A percentile compares a stretch with the other conserved stretches of the same genome.
These are phyloP conservation scores for Podospora tetraspora DNA, from an alignment of 495 filamentous ascomycete species.

Conservation along the genomic window DNA sequence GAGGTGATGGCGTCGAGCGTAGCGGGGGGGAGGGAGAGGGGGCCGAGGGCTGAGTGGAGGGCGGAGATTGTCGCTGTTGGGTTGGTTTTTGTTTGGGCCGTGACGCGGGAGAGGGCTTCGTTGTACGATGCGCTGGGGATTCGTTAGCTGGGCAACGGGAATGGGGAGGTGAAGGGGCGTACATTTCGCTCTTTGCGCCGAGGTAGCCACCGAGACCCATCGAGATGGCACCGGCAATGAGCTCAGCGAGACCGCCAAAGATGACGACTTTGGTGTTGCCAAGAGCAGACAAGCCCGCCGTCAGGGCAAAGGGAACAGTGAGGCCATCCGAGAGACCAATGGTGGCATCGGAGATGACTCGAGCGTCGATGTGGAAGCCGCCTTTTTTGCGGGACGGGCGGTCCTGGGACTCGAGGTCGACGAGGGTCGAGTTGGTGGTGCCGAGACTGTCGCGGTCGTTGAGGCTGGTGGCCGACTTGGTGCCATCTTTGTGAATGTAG, in stretches of 20 bases:
- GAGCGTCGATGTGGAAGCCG: constrained; percentile 19
- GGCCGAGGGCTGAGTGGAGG: constrained; percentile 4
- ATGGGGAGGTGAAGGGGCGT: background rate
- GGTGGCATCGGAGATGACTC: constrained; percentile 43
- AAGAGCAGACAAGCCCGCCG: constrained; percentile 51
- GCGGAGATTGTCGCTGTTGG: background rate
- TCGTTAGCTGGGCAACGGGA: background rate
- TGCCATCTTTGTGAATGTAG: background rate
- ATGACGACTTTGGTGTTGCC: constrained; percentile 56
- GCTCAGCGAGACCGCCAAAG: constrained; percentile 60
- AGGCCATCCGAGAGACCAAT: constrained; percentile 56
- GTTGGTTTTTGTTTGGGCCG: constrained; percentile 1
- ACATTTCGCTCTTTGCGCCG: constrained; percentile 7
- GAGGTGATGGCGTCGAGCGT: constrained; percentile 34
- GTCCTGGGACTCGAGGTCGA: constrained; percentile 9
- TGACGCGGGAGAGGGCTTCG: constrained; percentile 11
- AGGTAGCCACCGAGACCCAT: constrained; percentile 62
- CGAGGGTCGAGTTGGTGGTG: constrained; percentile 1
- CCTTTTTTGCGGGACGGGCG: background rate
- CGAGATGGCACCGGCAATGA: constrained; percentile 57
- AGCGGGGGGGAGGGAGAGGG: constrained; percentile 4
- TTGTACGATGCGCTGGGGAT: constrained; percentile 17
- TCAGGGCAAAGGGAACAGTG: constrained; percentile 57
- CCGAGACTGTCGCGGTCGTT: background rate
- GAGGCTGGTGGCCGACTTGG: background rate